Evolutionary conservation across 2,329 filamentous ascomycete species (phyloP).

Genomic region (Apiospora aurea): DNA sequence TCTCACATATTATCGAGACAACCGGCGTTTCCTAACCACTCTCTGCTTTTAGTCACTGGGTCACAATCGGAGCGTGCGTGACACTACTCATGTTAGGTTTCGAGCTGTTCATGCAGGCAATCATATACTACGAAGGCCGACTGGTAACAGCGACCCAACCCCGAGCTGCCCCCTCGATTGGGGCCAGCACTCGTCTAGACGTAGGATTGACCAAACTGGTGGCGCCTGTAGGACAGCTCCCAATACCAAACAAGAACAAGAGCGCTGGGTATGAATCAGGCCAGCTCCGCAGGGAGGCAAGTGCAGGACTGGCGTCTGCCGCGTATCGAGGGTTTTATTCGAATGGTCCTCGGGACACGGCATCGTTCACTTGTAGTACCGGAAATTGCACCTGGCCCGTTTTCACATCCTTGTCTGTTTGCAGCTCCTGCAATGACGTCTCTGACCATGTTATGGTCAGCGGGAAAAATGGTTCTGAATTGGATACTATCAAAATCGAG

Average conservation of each 20-base stretch:
- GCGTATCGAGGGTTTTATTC: background rate
- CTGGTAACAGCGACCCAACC: background rate
- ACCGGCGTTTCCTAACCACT: too few species aligned
- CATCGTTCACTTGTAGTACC: background rate
- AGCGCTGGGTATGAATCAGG: too few species aligned
- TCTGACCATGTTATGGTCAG: background rate
- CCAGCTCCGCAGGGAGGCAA: background rate
- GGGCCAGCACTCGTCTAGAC: background rate
- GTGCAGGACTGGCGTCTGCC: background rate
- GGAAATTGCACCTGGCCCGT: conserved; percentile 16
- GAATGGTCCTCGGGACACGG: background rate
- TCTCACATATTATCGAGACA: too few species aligned
- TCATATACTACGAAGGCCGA: background rate
- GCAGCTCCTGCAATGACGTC: conserved; percentile 16
- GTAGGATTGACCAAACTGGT: background rate
- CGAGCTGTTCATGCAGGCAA: conserved; percentile 4
- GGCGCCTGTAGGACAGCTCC: too few species aligned
- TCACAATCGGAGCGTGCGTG: background rate
- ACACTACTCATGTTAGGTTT: conserved; percentile 15
- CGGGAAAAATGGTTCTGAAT: background rate
- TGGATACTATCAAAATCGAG: background rate
- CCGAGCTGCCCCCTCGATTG: background rate
- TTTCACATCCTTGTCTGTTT: background rate
- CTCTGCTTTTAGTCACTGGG: conserved; percentile 17
- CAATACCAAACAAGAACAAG: too few species aligned